Evolutionary conservation across 192 early-diverging fungal species (phyloP).

Genomic region (Diversispora epigaea): DNA sequence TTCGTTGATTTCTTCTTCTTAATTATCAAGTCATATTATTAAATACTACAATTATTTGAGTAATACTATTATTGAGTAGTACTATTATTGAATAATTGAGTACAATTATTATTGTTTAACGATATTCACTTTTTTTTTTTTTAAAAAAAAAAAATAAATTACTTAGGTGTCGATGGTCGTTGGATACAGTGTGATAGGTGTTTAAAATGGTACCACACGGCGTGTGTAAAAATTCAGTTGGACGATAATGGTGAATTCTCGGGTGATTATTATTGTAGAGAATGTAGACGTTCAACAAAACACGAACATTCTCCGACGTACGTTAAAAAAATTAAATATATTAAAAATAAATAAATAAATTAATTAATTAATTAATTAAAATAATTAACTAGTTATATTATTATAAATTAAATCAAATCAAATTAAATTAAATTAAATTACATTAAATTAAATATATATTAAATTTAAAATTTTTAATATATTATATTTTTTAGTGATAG

Average conservation of each 20-base stretch:
- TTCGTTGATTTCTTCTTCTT: no score
- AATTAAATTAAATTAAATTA: not conserved
- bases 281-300: not conserved
- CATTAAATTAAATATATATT: not conserved
- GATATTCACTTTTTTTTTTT: not conserved
- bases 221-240: conserved; percentile 6
- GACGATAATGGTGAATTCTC: conserved; percentile 5
- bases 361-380: no score
- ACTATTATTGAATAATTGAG: no score
- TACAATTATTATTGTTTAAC: not conserved
- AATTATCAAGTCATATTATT: no score
- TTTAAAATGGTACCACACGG: conserved; percentile 5
- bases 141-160: no score
- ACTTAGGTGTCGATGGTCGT: not conserved
- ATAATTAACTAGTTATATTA: not conserved
- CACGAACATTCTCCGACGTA: not conserved
- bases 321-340: no score
- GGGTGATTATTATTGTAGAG: conserved; percentile 3
- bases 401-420: not conserved
- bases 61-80: no score
- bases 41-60: no score
- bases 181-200: not conserved
- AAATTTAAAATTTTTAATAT: not conserved
- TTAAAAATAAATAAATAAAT: no score
- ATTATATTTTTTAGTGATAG: not conserved